Evolutionary conservation across 2,329 filamentous ascomycete species (phyloP).

Genomic region (Hypoxylon rubiginosum): DNA sequence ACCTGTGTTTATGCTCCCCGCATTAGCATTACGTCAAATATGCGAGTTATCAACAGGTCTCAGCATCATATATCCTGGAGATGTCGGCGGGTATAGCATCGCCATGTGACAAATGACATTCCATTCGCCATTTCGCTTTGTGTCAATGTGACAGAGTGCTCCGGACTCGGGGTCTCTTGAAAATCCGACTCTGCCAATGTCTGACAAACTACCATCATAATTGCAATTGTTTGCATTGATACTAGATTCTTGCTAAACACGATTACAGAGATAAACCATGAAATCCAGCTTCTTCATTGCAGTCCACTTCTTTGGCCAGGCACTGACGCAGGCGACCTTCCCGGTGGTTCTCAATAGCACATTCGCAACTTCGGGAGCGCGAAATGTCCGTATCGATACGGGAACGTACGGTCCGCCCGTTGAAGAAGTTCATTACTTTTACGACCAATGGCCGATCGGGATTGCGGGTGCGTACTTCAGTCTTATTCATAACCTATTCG

Average conservation of each 20-base stretch:
- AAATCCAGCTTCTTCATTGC: not conserved
- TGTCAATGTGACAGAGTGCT: not conserved
- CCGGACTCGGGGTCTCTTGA: not conserved
- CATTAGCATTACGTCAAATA: conserved; percentile 17
- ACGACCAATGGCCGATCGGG: conserved; percentile 61
- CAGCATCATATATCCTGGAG: conserved; percentile 12
- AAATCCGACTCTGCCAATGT: not conserved
- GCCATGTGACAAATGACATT: not conserved
- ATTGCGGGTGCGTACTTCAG: conserved; percentile 48
- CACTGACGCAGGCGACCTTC: conserved; percentile 16
- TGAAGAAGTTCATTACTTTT: conserved; percentile 64
- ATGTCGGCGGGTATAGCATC: not conserved
- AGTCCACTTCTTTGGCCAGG: conserved; percentile 5
- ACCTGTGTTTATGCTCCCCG: not conserved
- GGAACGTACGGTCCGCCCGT: conserved; percentile 62
- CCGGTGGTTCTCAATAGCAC: conserved; percentile 29
- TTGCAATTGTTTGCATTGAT: not conserved
- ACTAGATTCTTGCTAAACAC: not conserved
- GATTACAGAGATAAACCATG: conserved; percentile 6
- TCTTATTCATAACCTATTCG: too few relatives aligned
- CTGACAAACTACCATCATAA: not conserved
- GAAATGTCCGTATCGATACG: conserved; percentile 57
- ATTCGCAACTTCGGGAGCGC: conserved; percentile 28
- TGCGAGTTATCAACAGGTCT: not conserved
- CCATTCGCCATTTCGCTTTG: not conserved